Percentiles rank a stretch among this genome's conserved stretches.
phyloP scores from a whole-genome alignment of 2,329 filamentous ascomycete genomes.

The Huntiella abstrusa region DNA sequence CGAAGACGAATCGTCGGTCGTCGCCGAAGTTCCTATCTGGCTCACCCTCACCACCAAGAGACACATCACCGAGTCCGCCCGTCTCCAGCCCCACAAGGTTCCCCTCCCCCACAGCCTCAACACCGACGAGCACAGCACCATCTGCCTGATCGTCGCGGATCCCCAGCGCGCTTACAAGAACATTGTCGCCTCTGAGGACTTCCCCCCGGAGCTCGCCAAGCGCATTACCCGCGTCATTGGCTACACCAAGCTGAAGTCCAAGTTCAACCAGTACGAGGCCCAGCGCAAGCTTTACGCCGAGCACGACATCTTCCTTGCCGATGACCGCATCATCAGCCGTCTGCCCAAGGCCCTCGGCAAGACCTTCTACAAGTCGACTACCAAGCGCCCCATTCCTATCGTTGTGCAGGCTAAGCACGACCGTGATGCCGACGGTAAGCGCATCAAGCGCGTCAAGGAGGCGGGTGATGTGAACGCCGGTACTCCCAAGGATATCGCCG shows the following conservation, averaged over 20 bases:
- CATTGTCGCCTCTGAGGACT: constrained; percentile 54
- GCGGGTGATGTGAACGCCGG: constrained; percentile 18
- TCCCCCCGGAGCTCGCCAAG: constrained; percentile 46
- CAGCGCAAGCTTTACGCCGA: constrained; percentile 66
- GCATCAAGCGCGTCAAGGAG: constrained; percentile 30
- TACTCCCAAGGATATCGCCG: constrained; percentile 46
- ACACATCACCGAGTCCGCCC: constrained; percentile 51
- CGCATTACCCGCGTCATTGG: constrained; percentile 64
- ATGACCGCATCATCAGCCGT: constrained; percentile 61
- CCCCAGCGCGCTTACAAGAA: constrained; percentile 81
- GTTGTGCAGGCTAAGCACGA: constrained; percentile 33
- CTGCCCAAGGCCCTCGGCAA: constrained; percentile 72
- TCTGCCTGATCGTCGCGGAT: constrained; percentile 74
- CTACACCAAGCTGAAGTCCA: constrained; percentile 57
- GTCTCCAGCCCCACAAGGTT: constrained; percentile 72
- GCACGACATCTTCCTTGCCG: constrained; percentile 85
- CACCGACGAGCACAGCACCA: constrained; percentile 42
- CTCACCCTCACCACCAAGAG: constrained; percentile 46
- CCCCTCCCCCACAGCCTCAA: constrained; percentile 58
- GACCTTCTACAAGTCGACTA: constrained; percentile 69
- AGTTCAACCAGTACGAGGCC: constrained; percentile 77
- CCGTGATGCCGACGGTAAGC: constrained; percentile 20
- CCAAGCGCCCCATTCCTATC: constrained; percentile 76
- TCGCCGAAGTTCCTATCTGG: constrained; percentile 37
- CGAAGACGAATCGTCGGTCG: constrained; percentile 17